Base-by-base conservation (phyloP, 1,284 basidiomycete genomes). In the Cryptococcus deneoformans region DNA sequence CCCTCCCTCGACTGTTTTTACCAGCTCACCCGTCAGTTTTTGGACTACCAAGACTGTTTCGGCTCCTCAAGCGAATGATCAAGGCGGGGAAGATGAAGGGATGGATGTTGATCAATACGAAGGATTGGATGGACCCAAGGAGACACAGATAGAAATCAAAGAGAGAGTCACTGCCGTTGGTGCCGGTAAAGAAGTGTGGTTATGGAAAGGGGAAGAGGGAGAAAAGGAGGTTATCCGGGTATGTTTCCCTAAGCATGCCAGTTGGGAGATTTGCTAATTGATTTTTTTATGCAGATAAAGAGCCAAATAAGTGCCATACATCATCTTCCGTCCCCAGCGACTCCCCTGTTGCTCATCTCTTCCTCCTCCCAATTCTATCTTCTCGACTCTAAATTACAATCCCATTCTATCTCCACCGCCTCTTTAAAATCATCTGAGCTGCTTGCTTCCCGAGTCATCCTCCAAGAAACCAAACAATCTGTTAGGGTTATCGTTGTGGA, bases 1-100 rank as follows among this genome's bases (percentile, higher is more conserved):
- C 0, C 70, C 75, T 0, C 77, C 76, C 0, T 65, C 71, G 0
- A 77, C 76, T 0, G 37, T 60, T 2, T 78, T 78, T 60, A 61
- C 66, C 7, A 68, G 69, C 2, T 52, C 64, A 8, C 72, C 77
- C 2, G 57, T 76, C 40, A 72, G 69, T 51, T 77, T 77, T 34
- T 61, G 64, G 46, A 44, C 50, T 9, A 60, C 51, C 14, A 52
- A 36, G 29, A 46, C 40, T 39, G 40, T 36, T 6, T 14, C 50
- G 57, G 34, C 10, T 8, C 12, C 24, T 4, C n/a, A 24, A 7
- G 9, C 35, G 24, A 52, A 57, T 34, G 29, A 50, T 20, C 57
- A 61, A 20, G 57, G 54, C 16, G 48, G 37, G 29, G 44, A 38
- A 29, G 46, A 53, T 9, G 49, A 57, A 39, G 56, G 38, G 5